Percentiles rank a stretch among this genome's conserved stretches.
Conservation (phyloP, 1,284 basidiomycete species). For the Cystobasidium pallidum region DNA sequence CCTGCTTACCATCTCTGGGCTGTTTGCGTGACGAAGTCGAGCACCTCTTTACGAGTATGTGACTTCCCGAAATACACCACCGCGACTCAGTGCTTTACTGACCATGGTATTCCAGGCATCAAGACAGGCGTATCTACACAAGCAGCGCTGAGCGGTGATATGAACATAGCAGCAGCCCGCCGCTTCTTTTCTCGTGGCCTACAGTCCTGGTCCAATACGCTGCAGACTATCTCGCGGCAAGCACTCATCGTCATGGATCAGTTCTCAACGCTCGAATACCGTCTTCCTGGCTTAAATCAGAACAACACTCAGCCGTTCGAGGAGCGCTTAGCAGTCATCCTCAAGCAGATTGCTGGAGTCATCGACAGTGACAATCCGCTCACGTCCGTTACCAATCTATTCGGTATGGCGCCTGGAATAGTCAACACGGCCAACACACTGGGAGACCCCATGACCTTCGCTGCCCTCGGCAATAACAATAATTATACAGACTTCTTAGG, state of each 20-base stretch:
- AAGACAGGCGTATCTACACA: conserved; percentile 10
- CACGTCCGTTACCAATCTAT: neutral
- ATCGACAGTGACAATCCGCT: conserved; percentile 5
- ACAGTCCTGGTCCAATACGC: conserved; percentile 10
- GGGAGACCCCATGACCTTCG: neutral
- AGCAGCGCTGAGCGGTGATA: neutral
- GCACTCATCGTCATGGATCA: conserved; percentile 22
- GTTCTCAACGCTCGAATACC: conserved; percentile 9
- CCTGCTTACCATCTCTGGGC: too few relatives aligned
- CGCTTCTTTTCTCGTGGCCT: conserved; percentile 23
- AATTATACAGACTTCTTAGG: conserved; percentile 16
- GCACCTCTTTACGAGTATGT: conserved; percentile 14
- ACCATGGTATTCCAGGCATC: neutral
- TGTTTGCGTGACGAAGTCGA: too few relatives aligned
- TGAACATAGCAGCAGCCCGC: conserved; percentile 10
- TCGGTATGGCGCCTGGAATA: conserved; percentile 12
- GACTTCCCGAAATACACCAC: too few relatives aligned
- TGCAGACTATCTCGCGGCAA: conserved; percentile 15
- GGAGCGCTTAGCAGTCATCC: conserved; percentile 1
- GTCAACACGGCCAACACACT: neutral
- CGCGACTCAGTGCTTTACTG: neutral
- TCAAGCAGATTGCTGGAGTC: conserved; percentile 18
- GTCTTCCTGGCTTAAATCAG: neutral
- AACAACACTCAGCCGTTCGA: neutral
- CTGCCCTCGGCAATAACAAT: neutral